phyloP scores from a whole-genome alignment of 495 filamentous ascomycete genomes.

The Annulohypoxylon nitens region DNA sequence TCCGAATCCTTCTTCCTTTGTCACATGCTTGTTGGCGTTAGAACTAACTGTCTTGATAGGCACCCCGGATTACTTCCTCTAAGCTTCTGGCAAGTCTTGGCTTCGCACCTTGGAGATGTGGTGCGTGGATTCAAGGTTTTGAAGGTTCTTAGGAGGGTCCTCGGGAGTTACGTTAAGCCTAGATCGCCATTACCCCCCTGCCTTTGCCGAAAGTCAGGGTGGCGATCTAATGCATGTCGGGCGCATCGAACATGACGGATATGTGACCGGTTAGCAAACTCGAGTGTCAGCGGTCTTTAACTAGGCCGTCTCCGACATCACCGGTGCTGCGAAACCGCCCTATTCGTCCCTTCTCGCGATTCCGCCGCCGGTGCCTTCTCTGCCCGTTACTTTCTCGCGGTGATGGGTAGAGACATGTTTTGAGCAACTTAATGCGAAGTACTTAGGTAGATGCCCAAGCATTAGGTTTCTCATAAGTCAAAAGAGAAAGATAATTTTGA shows the following conservation, averaged over 20 bases:
- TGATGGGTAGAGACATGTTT: constrained; percentile 26
- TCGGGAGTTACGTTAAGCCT: constrained; percentile 39
- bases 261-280: constrained; percentile 19
- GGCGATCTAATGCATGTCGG: constrained; percentile 12
- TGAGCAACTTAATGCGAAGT: constrained; percentile 25
- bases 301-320: constrained; percentile 13
- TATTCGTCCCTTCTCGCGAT: constrained; percentile 18
- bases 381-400: constrained; percentile 8
- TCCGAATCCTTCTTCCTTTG: constrained; percentile 1
- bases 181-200: constrained; percentile 39
- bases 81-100: constrained; percentile 49
- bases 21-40: constrained; percentile 28
- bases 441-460: constrained; percentile 29
- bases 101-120: constrained; percentile 33
- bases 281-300: constrained; percentile 19
- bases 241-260: constrained; percentile 21
- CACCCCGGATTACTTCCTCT: constrained; percentile 98
- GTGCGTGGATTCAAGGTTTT: constrained; percentile 39
- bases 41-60: constrained; percentile 57
- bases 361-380: neutral
- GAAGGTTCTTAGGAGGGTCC: constrained; percentile 38
- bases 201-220: constrained; percentile 36
- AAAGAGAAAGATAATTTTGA: constrained; percentile 16
- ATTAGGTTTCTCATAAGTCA: constrained; percentile 31
- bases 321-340: constrained; percentile 19